Conservation (phyloP, 2,329 filamentous ascomycete genomes). For the Aspergillus piperis region DNA sequence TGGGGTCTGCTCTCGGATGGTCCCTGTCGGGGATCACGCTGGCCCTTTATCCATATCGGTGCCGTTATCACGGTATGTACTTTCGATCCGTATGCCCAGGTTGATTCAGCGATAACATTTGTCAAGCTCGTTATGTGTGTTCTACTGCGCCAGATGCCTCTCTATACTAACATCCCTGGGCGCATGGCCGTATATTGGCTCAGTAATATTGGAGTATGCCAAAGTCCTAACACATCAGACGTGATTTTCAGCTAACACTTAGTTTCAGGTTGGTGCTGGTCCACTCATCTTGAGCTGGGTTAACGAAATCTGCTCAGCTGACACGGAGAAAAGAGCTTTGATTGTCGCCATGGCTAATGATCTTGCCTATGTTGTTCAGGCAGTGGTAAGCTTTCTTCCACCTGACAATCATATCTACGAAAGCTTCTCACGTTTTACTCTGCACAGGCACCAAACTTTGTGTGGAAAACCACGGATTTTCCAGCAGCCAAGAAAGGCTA, state of each 20-base stretch:
- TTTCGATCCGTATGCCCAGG: neutral
- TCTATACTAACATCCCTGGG: slow-evolving; percentile 39
- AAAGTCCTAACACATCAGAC: neutral
- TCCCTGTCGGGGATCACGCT: slow-evolving; percentile 34
- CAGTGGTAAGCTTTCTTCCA: slow-evolving; percentile 24
- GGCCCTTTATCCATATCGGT: slow-evolving; percentile 44
- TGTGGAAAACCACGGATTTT: slow-evolving; percentile 47
- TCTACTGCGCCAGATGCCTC: slow-evolving; percentile 39
- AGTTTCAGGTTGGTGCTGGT: slow-evolving; percentile 34
- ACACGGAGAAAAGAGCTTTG: slow-evolving; percentile 35
- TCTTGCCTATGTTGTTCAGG: slow-evolving; percentile 38
- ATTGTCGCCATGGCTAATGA: slow-evolving; percentile 36
- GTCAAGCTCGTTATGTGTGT: slow-evolving; percentile 34
- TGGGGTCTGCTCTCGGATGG: slow-evolving; percentile 46
- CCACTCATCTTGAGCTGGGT: slow-evolving; percentile 43
- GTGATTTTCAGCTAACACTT: neutral
- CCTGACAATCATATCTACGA: too few species aligned
- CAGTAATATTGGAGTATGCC: slow-evolving; percentile 36
- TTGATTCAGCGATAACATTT: too few species aligned
- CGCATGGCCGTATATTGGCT: slow-evolving; percentile 45
- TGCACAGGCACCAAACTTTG: slow-evolving; percentile 39
- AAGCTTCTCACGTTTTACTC: too few species aligned
- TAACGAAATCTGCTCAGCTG: slow-evolving; percentile 37
- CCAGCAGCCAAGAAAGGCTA: slow-evolving; percentile 43
- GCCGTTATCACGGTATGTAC: slow-evolving; percentile 36